Base-by-base conservation (phyloP, 2,329 filamentous ascomycete species). In the Fusarium virguliforme region DNA sequence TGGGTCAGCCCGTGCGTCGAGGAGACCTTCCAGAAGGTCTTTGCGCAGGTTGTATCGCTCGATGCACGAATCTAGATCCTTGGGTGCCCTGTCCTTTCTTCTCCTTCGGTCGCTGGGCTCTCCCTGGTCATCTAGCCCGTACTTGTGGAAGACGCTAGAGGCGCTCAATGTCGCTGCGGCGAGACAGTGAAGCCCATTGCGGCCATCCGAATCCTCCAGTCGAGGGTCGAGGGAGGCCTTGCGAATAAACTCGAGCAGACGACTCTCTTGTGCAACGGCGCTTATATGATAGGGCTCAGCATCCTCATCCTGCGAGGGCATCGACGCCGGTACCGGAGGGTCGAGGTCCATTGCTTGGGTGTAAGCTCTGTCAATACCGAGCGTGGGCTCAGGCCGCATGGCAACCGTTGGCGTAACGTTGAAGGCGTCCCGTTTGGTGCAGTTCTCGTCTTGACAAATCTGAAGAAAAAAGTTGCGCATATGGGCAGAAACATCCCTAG, bases 171-270 rank as follows among this genome's bases (percentile, higher is more conserved):
- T 83, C 7, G 85, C 86, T 65, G 85, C 83, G 3, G 87, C 87
- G n/a, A 90, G 83, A 66, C 86, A 88, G 70, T 90, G 88, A 15
- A 90, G 80, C 8, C 84, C 87, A 65, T 90, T 90, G 24, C 86
- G 84, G 6, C 88, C 87, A 6, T 83, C 76, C 43, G 81, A 37
- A 50, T 80, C 76, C 43, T 82, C 77, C 1, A 70, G 35, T 0
- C 10, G 24, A 0, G 77, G 77, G 3, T 76, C 55, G 0, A 38
- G 6, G 1, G 51, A 48, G 1, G 77, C 77, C 6, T 35, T 26
- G 1, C 56, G 57, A 5, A 79, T 67, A 6, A 71, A 69, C 10
- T 67, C 46, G 4, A 82, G 43, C 12, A 79, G 64, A 15, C 60
- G 68, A 8, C 72, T 67, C 30, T 79, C 67, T 12, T 63, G 56